phyloP scores from a whole-genome alignment of 2,329 filamentous ascomycete genomes.

The Nothophoma quercina region DNA sequence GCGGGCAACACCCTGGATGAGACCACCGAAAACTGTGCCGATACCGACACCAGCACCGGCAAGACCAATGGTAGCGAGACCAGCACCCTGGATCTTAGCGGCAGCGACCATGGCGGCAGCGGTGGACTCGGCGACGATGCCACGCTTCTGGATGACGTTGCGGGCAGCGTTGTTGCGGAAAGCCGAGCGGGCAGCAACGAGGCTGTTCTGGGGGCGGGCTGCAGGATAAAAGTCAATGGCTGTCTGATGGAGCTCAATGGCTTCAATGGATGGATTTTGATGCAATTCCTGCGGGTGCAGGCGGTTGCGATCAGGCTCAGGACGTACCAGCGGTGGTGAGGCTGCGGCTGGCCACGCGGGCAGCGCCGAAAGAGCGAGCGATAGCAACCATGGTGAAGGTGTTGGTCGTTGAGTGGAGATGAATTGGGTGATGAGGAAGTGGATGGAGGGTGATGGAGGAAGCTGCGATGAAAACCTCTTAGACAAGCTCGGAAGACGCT shows the following conservation, averaged over 20 bases:
- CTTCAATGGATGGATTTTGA: conserved; percentile 23
- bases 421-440: conserved; percentile 39
- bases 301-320: conserved; percentile 22
- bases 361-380: conserved; percentile 50
- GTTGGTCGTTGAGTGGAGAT: conserved; percentile 50
- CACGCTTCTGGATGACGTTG: conserved; percentile 51
- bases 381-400: conserved; percentile 52
- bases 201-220: conserved; percentile 49
- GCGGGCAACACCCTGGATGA: conserved; percentile 88
- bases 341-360: conserved; percentile 51
- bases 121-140: conserved; percentile 53
- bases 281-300: conserved; percentile 46
- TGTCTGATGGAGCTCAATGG: conserved; percentile 41
- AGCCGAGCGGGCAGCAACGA: conserved; percentile 50
- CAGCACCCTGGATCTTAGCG: conserved; percentile 53
- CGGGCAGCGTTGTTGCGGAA: conserved; percentile 52
- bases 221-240: conserved; percentile 44
- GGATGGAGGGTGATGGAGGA: conserved; percentile 20
- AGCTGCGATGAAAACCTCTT: conserved; percentile 16
- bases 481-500: conserved; percentile 31
- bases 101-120: conserved; percentile 53
- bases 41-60: conserved; percentile 94
- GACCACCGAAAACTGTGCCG: conserved; percentile 90
- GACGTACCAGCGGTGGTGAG: conserved; percentile 50
- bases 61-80: conserved; percentile 83